Evolutionary conservation across 768 basidiomycete genomes (phyloP).

Genomic region (Gloeophyllum trabeum): DNA sequence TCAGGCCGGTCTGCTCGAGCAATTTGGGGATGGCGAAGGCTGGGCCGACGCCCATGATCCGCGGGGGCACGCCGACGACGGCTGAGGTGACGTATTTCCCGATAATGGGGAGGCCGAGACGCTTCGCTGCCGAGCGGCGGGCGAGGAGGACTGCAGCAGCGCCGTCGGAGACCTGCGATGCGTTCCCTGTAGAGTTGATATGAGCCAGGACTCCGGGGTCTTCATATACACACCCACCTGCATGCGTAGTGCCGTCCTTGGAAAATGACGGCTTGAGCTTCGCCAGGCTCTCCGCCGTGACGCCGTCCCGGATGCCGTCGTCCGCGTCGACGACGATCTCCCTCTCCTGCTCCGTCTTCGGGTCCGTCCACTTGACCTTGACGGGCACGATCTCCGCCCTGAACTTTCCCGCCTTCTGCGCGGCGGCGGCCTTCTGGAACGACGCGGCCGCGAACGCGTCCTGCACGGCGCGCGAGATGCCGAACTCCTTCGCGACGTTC

Average conservation of each 20-base stretch:
- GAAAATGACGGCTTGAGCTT: conserved; percentile 85
- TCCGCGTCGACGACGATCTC: conserved; percentile 69
- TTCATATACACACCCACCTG: conserved; percentile 25
- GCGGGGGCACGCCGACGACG: conserved; percentile 73
- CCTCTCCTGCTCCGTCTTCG: conserved; percentile 57
- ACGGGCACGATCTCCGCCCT: conserved; percentile 78
- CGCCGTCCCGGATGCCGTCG: conserved; percentile 80
- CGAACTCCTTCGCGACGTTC: conserved; percentile 74
- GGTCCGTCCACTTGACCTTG: conserved; percentile 55
- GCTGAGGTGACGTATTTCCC: conserved; percentile 73
- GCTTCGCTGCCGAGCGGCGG: conserved; percentile 68
- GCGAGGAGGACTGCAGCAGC: conserved; percentile 84
- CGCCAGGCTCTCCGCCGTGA: conserved; percentile 62
- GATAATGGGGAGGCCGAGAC: conserved; percentile 74
- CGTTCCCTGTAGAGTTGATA: conserved; percentile 41
- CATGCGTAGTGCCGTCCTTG: conserved; percentile 68
- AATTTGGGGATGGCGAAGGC: conserved; percentile 77
- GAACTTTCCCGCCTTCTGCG: conserved; percentile 76
- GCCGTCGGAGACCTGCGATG: conserved; percentile 86
- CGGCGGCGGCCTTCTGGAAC: conserved; percentile 75
- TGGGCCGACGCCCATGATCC: conserved; percentile 88
- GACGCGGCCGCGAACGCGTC: conserved; percentile 80
- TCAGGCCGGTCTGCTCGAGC: conserved; percentile 56
- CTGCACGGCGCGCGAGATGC: conserved; percentile 64
- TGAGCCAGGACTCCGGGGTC: background rate